These are phyloP conservation scores for Leucogyrophana mollusca DNA, from an alignment of 768 basidiomycete species.

Conservation along the genomic window DNA sequence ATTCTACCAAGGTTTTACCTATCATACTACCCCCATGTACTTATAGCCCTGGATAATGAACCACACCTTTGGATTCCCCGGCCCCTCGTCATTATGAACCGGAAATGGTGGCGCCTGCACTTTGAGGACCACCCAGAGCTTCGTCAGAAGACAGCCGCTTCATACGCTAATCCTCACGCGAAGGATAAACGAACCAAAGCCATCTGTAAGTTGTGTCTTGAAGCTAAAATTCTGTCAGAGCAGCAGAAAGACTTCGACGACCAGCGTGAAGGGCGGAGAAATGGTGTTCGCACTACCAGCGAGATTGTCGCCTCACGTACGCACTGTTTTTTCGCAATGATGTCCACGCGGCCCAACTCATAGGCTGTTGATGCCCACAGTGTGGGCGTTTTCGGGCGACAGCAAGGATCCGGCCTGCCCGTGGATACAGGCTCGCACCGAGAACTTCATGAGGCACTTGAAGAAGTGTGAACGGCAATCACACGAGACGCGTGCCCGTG, in stretches of 20 bases:
- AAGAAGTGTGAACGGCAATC: constrained; percentile 1
- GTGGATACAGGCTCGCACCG: neutral
- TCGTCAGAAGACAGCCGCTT: too few relatives aligned
- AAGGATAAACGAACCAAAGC: constrained; percentile 2
- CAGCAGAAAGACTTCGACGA: neutral
- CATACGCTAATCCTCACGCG: too few relatives aligned
- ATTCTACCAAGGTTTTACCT: too few relatives aligned
- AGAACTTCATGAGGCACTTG: neutral
- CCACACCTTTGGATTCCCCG: too few relatives aligned
- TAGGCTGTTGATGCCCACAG: neutral
- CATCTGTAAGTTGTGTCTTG: neutral
- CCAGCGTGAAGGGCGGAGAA: neutral
- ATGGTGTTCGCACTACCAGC: neutral
- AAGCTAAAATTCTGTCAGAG: neutral
- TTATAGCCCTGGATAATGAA: too few relatives aligned
- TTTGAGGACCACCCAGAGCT: too few relatives aligned
- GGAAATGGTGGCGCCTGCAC: too few relatives aligned
- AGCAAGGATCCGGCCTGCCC: neutral
- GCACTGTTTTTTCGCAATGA: neutral
- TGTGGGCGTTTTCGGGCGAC: neutral
- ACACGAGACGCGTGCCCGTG: neutral
- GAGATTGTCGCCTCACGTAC: neutral
- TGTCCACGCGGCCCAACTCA: neutral
- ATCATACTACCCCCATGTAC: too few relatives aligned
- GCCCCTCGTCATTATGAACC: too few relatives aligned